Percentiles rank a stretch among this genome's conserved stretches.
Evolutionary conservation across 108 stramenopile species (phyloP).

Genomic region (Craspedostauros australis): DNA sequence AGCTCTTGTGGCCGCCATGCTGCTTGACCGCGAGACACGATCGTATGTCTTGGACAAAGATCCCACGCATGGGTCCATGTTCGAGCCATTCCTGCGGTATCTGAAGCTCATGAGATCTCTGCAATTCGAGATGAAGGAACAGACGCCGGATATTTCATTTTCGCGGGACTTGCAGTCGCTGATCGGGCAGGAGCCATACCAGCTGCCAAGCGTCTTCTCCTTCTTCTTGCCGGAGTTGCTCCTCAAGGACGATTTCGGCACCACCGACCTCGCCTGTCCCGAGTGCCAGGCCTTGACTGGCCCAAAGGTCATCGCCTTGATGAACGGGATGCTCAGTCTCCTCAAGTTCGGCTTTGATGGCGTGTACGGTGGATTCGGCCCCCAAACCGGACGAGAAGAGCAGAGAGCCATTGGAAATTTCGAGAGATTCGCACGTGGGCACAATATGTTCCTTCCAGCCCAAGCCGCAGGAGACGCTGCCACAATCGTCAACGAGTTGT

Average conservation of each 20-base stretch:
- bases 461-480: neutral
- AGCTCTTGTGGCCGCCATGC: conserved; percentile 51
- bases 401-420: conserved; percentile 3
- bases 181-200: conserved; percentile 43
- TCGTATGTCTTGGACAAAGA: conserved; percentile 44
- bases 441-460: neutral
- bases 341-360: conserved; percentile 42
- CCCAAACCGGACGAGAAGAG: neutral
- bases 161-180: conserved; percentile 8
- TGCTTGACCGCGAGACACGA: conserved; percentile 53
- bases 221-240: conserved; percentile 49
- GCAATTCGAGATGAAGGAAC: conserved; percentile 25
- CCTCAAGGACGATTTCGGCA: conserved; percentile 18
- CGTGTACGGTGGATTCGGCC: conserved; percentile 28
- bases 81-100: conserved; percentile 55
- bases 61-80: conserved; percentile 48
- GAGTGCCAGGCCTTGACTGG: conserved; percentile 19
- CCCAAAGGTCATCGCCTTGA: conserved; percentile 27
- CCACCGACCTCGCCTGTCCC: too few species aligned
- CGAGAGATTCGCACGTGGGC: too few species aligned
- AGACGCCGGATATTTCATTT: conserved; percentile 10
- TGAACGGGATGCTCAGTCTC: conserved; percentile 39
- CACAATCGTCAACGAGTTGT: conserved; percentile 40
- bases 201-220: conserved; percentile 49
- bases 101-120: conserved; percentile 45